Percentiles rank a stretch among this genome's conserved stretches.
phyloP scores from a whole-genome alignment of 2,329 filamentous ascomycete genomes.

The Colletotrichum eleusines region DNA sequence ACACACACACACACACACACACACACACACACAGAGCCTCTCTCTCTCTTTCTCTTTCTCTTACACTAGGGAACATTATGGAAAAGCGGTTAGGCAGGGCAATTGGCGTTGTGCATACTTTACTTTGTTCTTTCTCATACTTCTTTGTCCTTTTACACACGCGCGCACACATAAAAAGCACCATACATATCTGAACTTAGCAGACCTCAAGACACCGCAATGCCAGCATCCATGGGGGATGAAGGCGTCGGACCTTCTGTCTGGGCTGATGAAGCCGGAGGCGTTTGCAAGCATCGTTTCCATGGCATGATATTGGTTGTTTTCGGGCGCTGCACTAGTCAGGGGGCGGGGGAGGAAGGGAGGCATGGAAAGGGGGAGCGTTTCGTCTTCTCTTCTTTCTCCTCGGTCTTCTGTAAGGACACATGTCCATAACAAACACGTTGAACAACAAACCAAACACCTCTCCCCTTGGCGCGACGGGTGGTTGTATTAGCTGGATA shows the following conservation, averaged over 20 bases:
- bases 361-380: constrained; percentile 7
- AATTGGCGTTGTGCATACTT: constrained; percentile 1
- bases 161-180: background rate
- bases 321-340: constrained; percentile 31
- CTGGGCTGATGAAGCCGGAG: background rate
- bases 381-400: constrained; percentile 11
- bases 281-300: constrained; percentile 29
- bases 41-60: background rate
- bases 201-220: background rate
- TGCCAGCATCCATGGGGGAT: background rate
- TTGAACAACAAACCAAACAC: background rate
- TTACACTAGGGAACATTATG: background rate
- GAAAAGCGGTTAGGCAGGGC: background rate
- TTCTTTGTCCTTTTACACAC: background rate
- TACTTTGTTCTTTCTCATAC: background rate
- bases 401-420: constrained; percentile 4
- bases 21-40: no score
- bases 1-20: constrained; percentile 5
- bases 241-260: background rate
- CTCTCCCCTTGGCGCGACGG: background rate
- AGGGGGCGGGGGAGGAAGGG: background rate
- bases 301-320: constrained; percentile 34
- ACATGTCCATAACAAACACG: constrained; percentile 15
- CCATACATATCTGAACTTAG: background rate
- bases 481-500: constrained; percentile 1